Percentiles rank a stretch among this genome's conserved stretches.
Evolutionary conservation across 225 moss, liverwort and hornwort species (phyloP).

Genomic region (Marchantia paleacea): DNA sequence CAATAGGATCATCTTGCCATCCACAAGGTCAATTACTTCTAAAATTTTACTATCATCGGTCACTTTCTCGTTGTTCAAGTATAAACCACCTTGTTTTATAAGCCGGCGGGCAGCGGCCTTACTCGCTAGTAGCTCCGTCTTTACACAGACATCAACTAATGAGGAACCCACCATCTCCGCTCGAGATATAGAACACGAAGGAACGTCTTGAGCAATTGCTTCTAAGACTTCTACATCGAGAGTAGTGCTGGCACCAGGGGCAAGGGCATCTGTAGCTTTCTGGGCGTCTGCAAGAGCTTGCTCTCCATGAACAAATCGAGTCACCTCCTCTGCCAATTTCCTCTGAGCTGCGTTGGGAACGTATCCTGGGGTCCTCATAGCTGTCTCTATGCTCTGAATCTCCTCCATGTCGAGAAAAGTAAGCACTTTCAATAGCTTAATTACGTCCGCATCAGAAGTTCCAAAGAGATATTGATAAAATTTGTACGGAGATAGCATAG

Average conservation of each 20-base stretch:
- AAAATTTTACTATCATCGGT: constrained; percentile 68
- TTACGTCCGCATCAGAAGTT: constrained; percentile 74
- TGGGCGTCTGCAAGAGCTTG: constrained; percentile 62
- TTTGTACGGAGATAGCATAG: constrained; percentile 73
- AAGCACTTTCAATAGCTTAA: constrained; percentile 76
- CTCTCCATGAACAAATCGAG: constrained; percentile 89
- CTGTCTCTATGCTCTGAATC: constrained; percentile 54
- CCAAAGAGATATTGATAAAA: constrained; percentile 86
- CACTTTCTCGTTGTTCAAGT: constrained; percentile 87
- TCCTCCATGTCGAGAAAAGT: constrained; percentile 74
- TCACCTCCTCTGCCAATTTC: constrained; percentile 88
- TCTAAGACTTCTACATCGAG: constrained; percentile 69
- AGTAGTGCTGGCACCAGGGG: constrained; percentile 63
- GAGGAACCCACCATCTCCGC: constrained; percentile 51
- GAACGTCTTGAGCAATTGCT: constrained; percentile 75
- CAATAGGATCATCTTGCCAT: constrained; percentile 73
- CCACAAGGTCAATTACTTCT: constrained; percentile 59
- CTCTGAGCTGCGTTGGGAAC: constrained; percentile 67
- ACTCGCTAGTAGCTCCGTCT: constrained; percentile 70
- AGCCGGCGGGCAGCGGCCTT: constrained; percentile 76
- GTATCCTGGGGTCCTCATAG: constrained; percentile 67
- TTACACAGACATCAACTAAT: constrained; percentile 72
- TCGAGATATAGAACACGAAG: constrained; percentile 61
- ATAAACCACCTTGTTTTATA: constrained; percentile 93
- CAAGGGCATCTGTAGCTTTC: constrained; percentile 80